Base-by-base conservation (phyloP, 2,329 filamentous ascomycete species). In the Xylaria sp. region DNA sequence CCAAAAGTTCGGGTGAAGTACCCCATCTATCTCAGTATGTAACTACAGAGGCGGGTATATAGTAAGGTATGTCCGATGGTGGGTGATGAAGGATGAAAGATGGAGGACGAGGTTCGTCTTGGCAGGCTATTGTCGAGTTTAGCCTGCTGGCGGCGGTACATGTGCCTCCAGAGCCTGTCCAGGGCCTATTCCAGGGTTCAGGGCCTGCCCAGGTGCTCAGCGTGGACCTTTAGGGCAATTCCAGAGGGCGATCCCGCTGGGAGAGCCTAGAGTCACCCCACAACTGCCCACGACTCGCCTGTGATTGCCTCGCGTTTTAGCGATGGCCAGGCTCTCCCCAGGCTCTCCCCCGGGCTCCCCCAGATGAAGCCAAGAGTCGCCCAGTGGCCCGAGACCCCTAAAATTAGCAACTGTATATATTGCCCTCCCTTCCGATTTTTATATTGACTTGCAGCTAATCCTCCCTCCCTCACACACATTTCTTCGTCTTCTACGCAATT, bases 101-200 rank as follows among this genome's bases (percentile, higher is more conserved):
- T 37, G 42, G 37, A 35, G 42, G 43, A 61, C 23, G 19, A 50
- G 62, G 60, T 37, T 25, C 54, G 49, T 60, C 65, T 70, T 67
- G 69, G 68, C 65, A 56, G 38, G 50, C 40, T 37, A 52, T 52
- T 17, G 33, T 67, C 51, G 62, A 66, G 46, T 72, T 72, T 64
- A 64, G 62, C 62, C 62, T 64, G 58, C 54, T 69, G 68, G 65
- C 68, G 64, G 55, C 69, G 70, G 70, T 35, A 67, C 63, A 67
- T 66, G 52, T 69, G 57, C 50, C 42, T 64, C 63, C 59, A 69
- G 64, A 50, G 57, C 45, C 57, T 61, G 45, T 35, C 28, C n/a
- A n/a, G n/a, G n/a, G n/a, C n/a, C n/a, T n/a, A n/a, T n/a, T n/a
- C n/a, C n/a, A n/a, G n/a, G n/a, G n/a, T n/a, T n/a, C n/a, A n/a